phyloP scores from a whole-genome alignment of 495 filamentous ascomycete species.

The Geopyxis carbonaria region DNA sequence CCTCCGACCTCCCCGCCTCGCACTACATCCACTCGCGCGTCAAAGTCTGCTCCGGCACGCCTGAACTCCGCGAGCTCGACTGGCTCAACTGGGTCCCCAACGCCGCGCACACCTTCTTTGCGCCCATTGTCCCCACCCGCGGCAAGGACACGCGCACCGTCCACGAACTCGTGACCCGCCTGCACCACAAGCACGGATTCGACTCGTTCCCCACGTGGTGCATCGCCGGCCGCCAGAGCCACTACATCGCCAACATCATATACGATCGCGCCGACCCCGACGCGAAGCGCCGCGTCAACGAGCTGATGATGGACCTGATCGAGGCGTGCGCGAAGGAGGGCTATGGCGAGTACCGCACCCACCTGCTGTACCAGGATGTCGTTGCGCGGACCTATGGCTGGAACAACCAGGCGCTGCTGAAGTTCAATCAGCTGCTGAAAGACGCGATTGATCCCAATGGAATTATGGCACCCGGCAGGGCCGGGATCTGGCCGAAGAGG shows the following conservation, averaged over 20 bases:
- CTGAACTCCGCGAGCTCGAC: constrained; percentile 32
- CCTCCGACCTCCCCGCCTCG: constrained; percentile 14
- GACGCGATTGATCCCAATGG: constrained; percentile 43
- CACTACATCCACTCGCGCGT: constrained; percentile 18
- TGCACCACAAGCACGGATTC: constrained; percentile 29
- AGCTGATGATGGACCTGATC: constrained; percentile 33
- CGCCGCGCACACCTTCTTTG: constrained; percentile 37
- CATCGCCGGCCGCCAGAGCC: constrained; percentile 36
- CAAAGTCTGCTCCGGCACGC: constrained; percentile 27
- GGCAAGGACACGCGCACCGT: constrained; percentile 28
- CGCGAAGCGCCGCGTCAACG: constrained; percentile 27
- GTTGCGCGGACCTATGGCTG: constrained; percentile 41
- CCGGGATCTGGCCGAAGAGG: constrained; percentile 39
- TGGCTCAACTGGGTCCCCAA: constrained; percentile 41
- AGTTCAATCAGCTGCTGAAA: constrained; percentile 39
- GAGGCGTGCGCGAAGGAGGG: constrained; percentile 33
- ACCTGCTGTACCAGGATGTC: constrained; percentile 39
- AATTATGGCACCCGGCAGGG: constrained; percentile 38
- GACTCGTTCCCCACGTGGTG: constrained; percentile 35
- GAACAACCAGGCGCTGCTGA: constrained; percentile 35
- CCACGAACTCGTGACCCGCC: constrained; percentile 20
- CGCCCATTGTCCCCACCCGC: constrained; percentile 33
- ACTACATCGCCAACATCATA: constrained; percentile 41
- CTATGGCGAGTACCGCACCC: constrained; percentile 42
- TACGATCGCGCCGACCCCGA: constrained; percentile 33